Conservation (phyloP, 495 filamentous ascomycete genomes). For the Polyplosphaeria fusca region DNA sequence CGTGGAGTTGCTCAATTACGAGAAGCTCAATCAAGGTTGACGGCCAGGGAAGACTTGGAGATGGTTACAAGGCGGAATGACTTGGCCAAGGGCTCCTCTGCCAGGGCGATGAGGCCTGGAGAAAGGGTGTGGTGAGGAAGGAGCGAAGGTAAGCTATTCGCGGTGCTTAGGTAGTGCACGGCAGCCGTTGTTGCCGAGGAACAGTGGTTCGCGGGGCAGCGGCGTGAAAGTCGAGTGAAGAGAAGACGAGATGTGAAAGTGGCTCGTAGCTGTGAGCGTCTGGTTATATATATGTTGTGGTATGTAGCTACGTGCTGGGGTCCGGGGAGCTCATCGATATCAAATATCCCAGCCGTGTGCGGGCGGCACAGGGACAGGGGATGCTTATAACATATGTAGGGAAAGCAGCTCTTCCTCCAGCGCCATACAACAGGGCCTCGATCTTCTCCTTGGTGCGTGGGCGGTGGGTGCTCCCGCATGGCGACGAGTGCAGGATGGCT, state of each 20-base stretch:
- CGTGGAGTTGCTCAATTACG: neutral
- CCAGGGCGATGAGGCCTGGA: too few species aligned
- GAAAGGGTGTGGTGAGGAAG: too few species aligned
- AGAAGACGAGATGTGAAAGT: neutral
- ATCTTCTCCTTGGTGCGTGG: neutral
- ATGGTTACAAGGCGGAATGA: too few species aligned
- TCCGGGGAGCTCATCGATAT: too few species aligned
- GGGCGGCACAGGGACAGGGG: neutral
- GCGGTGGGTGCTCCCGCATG: constrained; percentile 13
- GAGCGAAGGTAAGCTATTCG: too few species aligned
- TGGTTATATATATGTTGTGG: neutral
- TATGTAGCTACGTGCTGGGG: too few species aligned
- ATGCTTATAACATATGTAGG: neutral
- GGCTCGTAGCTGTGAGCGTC: neutral
- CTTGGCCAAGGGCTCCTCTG: too few species aligned
- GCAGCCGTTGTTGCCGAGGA: neutral
- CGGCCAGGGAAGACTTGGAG: too few species aligned
- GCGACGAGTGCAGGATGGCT: neutral
- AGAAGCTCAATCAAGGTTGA: neutral
- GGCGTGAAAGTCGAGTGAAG: neutral
- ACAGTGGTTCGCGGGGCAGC: neutral
- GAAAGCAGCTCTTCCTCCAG: neutral
- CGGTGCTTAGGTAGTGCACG: neutral
- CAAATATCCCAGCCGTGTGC: neutral
- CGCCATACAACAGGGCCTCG: neutral